Base-by-base conservation (phyloP, 1,139 yeast genomes). In the Scheffersomyces lignicola region DNA sequence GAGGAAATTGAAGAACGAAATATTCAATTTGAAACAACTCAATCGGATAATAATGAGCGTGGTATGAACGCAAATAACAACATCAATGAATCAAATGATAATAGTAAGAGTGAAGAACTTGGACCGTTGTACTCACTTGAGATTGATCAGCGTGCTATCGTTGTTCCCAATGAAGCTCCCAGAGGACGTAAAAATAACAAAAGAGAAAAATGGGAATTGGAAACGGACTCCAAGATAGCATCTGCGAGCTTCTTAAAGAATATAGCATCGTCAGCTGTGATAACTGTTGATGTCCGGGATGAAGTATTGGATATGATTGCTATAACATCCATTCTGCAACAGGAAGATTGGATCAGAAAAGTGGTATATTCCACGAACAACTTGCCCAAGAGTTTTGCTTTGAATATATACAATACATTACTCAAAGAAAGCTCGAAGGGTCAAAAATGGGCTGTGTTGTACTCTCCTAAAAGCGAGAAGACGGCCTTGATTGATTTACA, bases 331-430 rank as follows among this genome's bases (percentile, higher is more conserved):
- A 70, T 90, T 14, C 72, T 73, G 27, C 88, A 80, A 43, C 82
- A 80, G 26, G 97, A 90, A 42, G 96, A 89, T 69, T 90, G 97
- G 96, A 65, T 80, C 31, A 69, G 95, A 47, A 83, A 86, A 47
- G 89, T 89, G 2, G 85, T 89, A 8, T 88, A 89, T 26, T 74
- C 82, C 2, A 52, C 60, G 5, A 61, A 61, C 34, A 68, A 68
- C 40, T 59, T 66, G 18, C 94, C 95, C 13, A 73, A 87, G 54
- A 85, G 89, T 40, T 89, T 84, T 61, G 82, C 90, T 2, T 61
- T 76, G 21, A 83, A 79, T 40, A 83, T 88, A 8, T 85, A 84
- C 55, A 77, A 75, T 44, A 75, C 87, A 1, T 65, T 90, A 33
- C 66, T 80, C 5, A 86, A 83, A 48, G 97, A 89, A 50, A 78